Evolutionary conservation across 1,139 yeast genomes (phyloP).

Genomic region (Blastobotrys ciferrii): DNA sequence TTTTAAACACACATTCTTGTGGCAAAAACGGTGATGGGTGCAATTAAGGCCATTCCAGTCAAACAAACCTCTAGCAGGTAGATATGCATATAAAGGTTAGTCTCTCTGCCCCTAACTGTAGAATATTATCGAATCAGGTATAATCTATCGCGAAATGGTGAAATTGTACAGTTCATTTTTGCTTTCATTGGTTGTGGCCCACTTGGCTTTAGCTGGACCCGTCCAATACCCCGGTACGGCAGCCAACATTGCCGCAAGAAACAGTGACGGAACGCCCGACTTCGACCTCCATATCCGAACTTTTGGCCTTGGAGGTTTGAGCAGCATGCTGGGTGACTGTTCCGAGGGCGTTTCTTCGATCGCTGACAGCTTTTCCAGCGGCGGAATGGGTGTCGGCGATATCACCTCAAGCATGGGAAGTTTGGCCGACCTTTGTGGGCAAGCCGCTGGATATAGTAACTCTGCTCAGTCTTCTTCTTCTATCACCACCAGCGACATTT

Average conservation of each 20-base stretch:
- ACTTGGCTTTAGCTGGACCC: not conserved
- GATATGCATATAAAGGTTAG: not conserved
- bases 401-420: not conserved
- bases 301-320: constrained; percentile 4
- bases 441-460: constrained; percentile 5
- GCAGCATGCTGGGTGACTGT: constrained; percentile 7
- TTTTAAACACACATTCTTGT: not conserved
- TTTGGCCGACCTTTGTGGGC: constrained; percentile 5
- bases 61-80: not conserved
- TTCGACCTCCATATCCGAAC: constrained; percentile 5
- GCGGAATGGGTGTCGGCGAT: not conserved
- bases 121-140: too few relatives aligned
- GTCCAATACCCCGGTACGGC: not conserved
- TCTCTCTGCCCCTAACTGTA: not conserved
- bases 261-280: constrained; percentile 1
- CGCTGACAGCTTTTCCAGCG: not conserved
- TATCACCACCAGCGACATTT: constrained; percentile 3
- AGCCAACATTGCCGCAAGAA: not conserved
- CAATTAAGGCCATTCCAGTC: too few relatives aligned
- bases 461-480: constrained; percentile 4
- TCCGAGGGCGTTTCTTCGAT: constrained; percentile 3
- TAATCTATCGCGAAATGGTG: too few relatives aligned
- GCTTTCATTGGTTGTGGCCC: not conserved
- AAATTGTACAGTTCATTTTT: not conserved
- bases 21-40: too few relatives aligned